Percentiles rank a stretch among this genome's conserved stretches.
These are phyloP conservation scores for Nicotiana knightiana DNA, from an alignment of 257 asterid genomes.

Conservation along the genomic window DNA sequence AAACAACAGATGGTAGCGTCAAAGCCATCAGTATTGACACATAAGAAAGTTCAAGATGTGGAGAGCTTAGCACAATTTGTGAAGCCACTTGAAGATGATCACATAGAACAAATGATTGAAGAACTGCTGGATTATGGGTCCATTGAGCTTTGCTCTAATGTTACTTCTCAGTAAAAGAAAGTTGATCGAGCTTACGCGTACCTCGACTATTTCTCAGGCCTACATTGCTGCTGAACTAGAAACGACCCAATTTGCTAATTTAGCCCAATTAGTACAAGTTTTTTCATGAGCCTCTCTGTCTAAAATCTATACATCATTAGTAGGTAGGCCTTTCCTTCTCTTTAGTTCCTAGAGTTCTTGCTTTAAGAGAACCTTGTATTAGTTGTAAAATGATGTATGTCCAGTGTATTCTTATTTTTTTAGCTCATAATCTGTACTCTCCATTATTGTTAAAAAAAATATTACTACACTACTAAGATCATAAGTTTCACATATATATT, in stretches of 20 bases:
- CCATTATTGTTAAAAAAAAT: neutral
- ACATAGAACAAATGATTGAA: slow-evolving; percentile 81
- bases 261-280: neutral
- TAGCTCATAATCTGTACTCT: neutral
- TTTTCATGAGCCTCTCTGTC: neutral
- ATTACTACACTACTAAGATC: neutral
- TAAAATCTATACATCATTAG: neutral
- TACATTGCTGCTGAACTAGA: neutral
- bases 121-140: slow-evolving; percentile 75
- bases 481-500: neutral
- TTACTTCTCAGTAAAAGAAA: slow-evolving; percentile 13
- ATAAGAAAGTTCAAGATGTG: slow-evolving; percentile 2
- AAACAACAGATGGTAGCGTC: neutral
- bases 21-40: neutral
- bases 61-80: slow-evolving; percentile 13
- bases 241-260: neutral
- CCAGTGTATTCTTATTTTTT: neutral
- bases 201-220: neutral
- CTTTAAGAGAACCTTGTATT: slow-evolving; percentile 7
- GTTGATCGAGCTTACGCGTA: neutral
- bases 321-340: neutral
- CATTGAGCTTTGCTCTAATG: slow-evolving; percentile 49
- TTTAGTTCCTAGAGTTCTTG: neutral
- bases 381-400: neutral
- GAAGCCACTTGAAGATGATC: slow-evolving; percentile 59